Base-by-base conservation (phyloP, 768 basidiomycete species). In the Favolaschia claudopus region DNA sequence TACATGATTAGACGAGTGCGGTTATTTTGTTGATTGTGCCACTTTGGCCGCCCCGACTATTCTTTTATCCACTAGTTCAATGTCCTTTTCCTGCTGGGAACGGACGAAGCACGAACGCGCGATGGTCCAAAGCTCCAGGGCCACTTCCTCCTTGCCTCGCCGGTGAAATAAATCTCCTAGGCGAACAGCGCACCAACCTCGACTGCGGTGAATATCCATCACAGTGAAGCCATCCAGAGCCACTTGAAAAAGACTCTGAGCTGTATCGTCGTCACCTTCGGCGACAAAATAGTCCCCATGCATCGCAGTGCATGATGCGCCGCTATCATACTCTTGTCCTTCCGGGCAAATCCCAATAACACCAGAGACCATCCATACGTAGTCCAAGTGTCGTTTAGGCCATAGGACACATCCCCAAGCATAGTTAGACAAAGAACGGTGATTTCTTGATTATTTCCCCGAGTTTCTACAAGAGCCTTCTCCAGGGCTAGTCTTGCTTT, bases 391-490 rank as follows among this genome's bases (percentile, higher is more conserved):
- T 42, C 47, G 10, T 17, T 10, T 32, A 54, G 32, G 17, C 14
- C 14, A 27, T 24, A 54, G 19, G 51, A 25, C 5, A 19, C 6
- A 27, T 60, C 52, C 13, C 31, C 52, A 3, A 60, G 44, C 14
- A 48, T 60, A 32, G 39, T 38, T 20, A 60, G n/a, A 13, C 52
- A 54, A 2, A 49, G 17, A 9, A 60, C 43, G 19, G 47, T 44
- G 25, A 55, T 55, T 37, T 60, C 59, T 20, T 54, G 59, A 29
- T 60, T 52, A n/a, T 54, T 48, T 15, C 51, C 59, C 5, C 52
- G 52, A 4, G 44, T 49, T 3, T 5, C 14, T 15, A 33, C 28
- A 7, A 60, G 48, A 14, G 29, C 25, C 5, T 27, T 4, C 22
- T 55, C 32, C 46, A 60, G 10, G 6, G 25, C 28, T 12, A 12